Conservation (phyloP, 768 basidiomycete species). For the Piloderma croceum region DNA sequence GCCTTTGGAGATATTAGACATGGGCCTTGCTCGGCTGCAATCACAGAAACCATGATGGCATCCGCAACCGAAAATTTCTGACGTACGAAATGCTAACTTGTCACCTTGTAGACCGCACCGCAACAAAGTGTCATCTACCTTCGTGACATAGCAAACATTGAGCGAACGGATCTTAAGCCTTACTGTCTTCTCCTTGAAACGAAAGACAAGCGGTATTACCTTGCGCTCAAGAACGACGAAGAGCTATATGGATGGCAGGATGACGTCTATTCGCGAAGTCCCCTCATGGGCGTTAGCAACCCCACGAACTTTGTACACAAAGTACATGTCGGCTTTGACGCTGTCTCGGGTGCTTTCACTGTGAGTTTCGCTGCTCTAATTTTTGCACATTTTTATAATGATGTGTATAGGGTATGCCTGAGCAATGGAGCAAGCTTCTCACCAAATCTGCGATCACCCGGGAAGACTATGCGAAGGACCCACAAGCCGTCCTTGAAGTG, state of each 20-base stretch:
- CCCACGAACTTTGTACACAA: constrained; percentile 99
- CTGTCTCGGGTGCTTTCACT: constrained; percentile 89
- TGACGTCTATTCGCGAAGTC: constrained; percentile 88
- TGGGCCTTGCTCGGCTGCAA: no score
- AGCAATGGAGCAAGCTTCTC: constrained; percentile 96
- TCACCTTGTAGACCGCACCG: constrained; percentile 38
- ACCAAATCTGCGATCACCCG: constrained; percentile 96
- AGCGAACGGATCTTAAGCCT: constrained; percentile 89
- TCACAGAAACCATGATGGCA: background rate
- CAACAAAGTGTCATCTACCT: constrained; percentile 60
- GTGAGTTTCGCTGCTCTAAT: constrained; percentile 41
- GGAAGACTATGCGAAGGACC: constrained; percentile 95
- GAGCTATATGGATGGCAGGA: constrained; percentile 99
- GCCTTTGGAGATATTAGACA: no score
- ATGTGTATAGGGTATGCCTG: constrained; percentile 75
- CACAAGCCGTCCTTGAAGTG: constrained; percentile 94
- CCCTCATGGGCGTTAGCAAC: constrained; percentile 87
- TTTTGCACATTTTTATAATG: background rate
- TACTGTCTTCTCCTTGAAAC: constrained; percentile 88
- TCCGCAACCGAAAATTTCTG: background rate
- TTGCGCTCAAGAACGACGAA: constrained; percentile 87
- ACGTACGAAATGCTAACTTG: constrained; percentile 5
- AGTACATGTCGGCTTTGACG: constrained; percentile 97
- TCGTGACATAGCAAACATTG: constrained; percentile 78
- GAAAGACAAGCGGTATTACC: constrained; percentile 73